These are phyloP conservation scores for Fusarium secorum DNA, from an alignment of 2,329 filamentous ascomycete species.

Conservation along the genomic window DNA sequence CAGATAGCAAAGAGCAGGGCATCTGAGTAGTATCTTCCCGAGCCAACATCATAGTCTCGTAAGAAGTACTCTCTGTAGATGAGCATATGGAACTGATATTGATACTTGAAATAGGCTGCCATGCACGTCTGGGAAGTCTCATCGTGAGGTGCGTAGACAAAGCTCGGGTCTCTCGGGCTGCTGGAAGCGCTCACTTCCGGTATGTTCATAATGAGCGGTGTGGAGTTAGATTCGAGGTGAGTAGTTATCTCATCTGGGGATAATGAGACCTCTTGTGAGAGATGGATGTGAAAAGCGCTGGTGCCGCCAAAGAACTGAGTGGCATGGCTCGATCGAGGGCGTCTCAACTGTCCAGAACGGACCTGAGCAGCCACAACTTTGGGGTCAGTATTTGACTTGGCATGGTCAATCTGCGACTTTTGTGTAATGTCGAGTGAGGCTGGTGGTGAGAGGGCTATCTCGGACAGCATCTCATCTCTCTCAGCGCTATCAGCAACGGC, in stretches of 20 bases:
- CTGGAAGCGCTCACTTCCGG: slow-evolving; percentile 24
- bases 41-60: slow-evolving; percentile 56
- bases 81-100: slow-evolving; percentile 59
- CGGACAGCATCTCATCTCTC: slow-evolving; percentile 53
- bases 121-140: slow-evolving; percentile 55
- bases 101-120: slow-evolving; percentile 57
- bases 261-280: slow-evolving; percentile 42
- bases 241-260: slow-evolving; percentile 18
- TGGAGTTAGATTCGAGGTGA: slow-evolving; percentile 21
- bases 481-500: slow-evolving; percentile 50
- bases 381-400: slow-evolving; percentile 41
- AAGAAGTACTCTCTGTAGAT: slow-evolving; percentile 61
- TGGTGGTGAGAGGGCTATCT: slow-evolving; percentile 43
- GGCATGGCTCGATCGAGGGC: slow-evolving; percentile 51
- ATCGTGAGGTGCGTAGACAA: slow-evolving; percentile 53
- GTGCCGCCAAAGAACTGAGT: slow-evolving; percentile 59
- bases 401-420: slow-evolving; percentile 25
- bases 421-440: slow-evolving; percentile 24
- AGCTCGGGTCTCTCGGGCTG: slow-evolving; percentile 38
- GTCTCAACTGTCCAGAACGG: slow-evolving; percentile 48
- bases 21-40: slow-evolving; percentile 59
- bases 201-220: slow-evolving; percentile 10
- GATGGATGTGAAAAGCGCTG: slow-evolving; percentile 54
- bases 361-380: slow-evolving; percentile 46
- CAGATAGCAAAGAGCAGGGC: slow-evolving; percentile 58